These are phyloP conservation scores for Alternaria gaisen DNA, from an alignment of 2,329 filamentous ascomycete species.

Conservation along the genomic window DNA sequence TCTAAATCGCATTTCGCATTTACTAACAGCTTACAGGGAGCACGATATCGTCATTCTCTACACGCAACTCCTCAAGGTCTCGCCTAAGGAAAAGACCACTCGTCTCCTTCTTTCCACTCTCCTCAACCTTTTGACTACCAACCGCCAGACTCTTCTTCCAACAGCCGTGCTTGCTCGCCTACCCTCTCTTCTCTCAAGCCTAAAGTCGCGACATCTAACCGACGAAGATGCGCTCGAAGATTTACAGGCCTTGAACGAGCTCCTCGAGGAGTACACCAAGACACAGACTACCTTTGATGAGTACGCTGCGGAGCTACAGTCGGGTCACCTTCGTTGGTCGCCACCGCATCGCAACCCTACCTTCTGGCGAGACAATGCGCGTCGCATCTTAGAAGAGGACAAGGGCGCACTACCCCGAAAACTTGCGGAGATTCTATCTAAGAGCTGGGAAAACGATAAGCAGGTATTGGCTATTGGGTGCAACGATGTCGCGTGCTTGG, in stretches of 20 bases:
- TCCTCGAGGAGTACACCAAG: conserved; percentile 85
- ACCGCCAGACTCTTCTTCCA: conserved; percentile 74
- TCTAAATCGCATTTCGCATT: background rate
- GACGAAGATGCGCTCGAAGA: conserved; percentile 64
- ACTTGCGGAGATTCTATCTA: conserved; percentile 83
- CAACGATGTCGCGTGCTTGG: conserved; percentile 88
- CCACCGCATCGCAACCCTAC: conserved; percentile 85
- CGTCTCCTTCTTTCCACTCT: conserved; percentile 89
- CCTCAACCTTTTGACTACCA: conserved; percentile 82
- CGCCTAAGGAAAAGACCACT: conserved; percentile 97
- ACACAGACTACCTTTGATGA: conserved; percentile 73
- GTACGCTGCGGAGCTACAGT: conserved; percentile 82
- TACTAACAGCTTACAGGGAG: conserved; percentile 67
- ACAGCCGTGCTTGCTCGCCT: conserved; percentile 87
- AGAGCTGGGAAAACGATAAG: conserved; percentile 86
- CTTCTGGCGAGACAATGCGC: conserved; percentile 93
- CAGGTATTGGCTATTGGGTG: conserved; percentile 90
- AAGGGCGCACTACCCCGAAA: conserved; percentile 80
- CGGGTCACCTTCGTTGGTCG: conserved; percentile 90
- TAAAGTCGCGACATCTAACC: conserved; percentile 61
- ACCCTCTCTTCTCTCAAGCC: conserved; percentile 67
- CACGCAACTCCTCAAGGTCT: conserved; percentile 88
- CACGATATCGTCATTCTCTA: conserved; percentile 92
- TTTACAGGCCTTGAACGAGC: conserved; percentile 59
- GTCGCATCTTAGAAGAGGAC: conserved; percentile 83